Conservation (phyloP, 345 rosid genomes). For the Citrus reticulata region DNA sequence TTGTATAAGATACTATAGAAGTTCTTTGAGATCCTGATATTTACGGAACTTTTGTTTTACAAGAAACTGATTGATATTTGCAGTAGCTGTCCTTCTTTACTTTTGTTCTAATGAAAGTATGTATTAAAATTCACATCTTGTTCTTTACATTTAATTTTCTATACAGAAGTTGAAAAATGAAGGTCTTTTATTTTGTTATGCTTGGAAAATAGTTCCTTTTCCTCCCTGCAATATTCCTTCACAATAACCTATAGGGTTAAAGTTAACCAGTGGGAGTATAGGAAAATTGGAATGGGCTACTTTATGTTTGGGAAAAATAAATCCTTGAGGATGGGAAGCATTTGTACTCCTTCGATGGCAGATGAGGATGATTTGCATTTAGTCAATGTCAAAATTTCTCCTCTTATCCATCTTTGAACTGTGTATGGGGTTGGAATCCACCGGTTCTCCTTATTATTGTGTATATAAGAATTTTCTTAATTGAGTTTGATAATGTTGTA, state of each 20-base stretch:
- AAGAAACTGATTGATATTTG: not conserved
- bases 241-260: not conserved
- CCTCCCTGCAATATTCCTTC: not conserved
- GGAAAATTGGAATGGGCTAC: not conserved
- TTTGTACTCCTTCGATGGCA: not conserved
- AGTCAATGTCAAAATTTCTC: not conserved
- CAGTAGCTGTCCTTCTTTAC: not conserved
- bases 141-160: not conserved
- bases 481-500: constrained; percentile 27
- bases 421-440: not conserved
- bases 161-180: not conserved
- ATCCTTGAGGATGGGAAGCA: not conserved
- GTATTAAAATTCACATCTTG: not conserved
- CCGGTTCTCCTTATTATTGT: not conserved
- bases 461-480: not conserved
- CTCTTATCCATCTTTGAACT: not conserved
- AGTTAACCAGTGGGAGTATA: not conserved
- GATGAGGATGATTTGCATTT: not conserved
- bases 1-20: not conserved
- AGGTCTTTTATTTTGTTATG: not conserved
- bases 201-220: not conserved
- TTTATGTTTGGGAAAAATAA: not conserved
- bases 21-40: not conserved
- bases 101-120: not conserved
- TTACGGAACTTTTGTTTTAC: not conserved